A percentile compares a stretch with the other conserved stretches of the same genome.
Evolutionary conservation across 164 flowering plant genomes (phyloP).

Genomic region (Liquidambar formosana): DNA sequence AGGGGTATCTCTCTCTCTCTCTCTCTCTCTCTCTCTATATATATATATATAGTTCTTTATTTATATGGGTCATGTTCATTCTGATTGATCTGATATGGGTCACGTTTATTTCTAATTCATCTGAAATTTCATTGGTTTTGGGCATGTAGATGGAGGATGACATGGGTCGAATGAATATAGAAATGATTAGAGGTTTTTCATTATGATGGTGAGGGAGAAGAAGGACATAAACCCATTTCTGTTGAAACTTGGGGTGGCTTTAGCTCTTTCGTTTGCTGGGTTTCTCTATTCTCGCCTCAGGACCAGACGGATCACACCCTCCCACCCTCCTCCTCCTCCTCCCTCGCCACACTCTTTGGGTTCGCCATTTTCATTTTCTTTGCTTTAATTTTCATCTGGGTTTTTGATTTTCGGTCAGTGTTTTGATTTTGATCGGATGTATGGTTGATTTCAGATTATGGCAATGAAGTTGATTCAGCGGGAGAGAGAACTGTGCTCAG

Average conservation of each 20-base stretch:
- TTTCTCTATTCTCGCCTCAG: constrained; percentile 46
- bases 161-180: background rate
- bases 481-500: constrained; percentile 13
- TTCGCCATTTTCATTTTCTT: constrained; percentile 10
- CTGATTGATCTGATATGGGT: background rate
- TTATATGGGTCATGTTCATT: background rate
- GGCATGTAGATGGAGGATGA: constrained; percentile 37
- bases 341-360: constrained; percentile 35
- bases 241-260: constrained; percentile 70
- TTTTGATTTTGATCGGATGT: background rate
- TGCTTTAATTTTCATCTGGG: background rate
- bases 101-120: too few species aligned
- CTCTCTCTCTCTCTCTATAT: background rate
- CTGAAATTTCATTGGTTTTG: background rate
- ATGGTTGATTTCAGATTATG: constrained; percentile 23
- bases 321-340: constrained; percentile 23
- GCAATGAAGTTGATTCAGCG: constrained; percentile 9
- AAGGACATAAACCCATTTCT: constrained; percentile 43
- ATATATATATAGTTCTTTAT: background rate
- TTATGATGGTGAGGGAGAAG: constrained; percentile 34
- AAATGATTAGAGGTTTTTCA: background rate
- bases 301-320: constrained; percentile 20
- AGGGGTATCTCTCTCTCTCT: background rate
- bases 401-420: background rate
- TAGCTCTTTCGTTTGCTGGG: constrained; percentile 76